A percentile compares a stretch with the other conserved stretches of the same genome.
Evolutionary conservation across 2,329 filamentous ascomycete genomes (phyloP).

Genomic region (Penicillium capsulatum): DNA sequence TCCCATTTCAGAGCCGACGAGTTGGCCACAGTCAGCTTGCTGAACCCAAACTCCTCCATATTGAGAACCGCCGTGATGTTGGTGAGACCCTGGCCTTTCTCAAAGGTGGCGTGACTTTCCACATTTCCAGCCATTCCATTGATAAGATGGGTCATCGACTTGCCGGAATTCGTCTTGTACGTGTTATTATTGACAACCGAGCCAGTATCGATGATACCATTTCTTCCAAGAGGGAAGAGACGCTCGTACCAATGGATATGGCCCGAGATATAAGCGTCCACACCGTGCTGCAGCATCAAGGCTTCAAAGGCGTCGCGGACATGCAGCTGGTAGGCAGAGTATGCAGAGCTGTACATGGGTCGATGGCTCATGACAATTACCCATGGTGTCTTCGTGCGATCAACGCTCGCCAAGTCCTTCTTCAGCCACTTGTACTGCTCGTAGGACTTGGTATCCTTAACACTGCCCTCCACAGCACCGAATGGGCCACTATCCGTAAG

Average conservation of each 20-base stretch:
- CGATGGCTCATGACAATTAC: conserved; percentile 49
- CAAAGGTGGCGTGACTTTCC: conserved; percentile 46
- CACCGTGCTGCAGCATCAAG: conserved; percentile 43
- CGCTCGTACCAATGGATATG: conserved; percentile 50
- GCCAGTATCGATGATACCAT: conserved; percentile 41
- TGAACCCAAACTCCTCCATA: conserved; percentile 48
- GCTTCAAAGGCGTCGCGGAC: conserved; percentile 47
- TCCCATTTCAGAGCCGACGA: conserved; percentile 43
- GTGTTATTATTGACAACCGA: conserved; percentile 48
- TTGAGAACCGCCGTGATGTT: conserved; percentile 47
- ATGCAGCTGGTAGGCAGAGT: conserved; percentile 44
- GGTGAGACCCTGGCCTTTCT: conserved; percentile 30
- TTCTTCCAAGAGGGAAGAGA: conserved; percentile 36
- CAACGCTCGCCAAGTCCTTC: conserved; percentile 44
- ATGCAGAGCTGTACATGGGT: conserved; percentile 48
- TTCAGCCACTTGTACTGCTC: conserved; percentile 41
- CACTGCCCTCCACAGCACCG: conserved; percentile 40
- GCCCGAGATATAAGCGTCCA: conserved; percentile 46
- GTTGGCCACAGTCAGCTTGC: conserved; percentile 44
- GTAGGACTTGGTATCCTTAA: conserved; percentile 43
- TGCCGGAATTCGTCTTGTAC: conserved; percentile 47
- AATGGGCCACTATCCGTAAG: conserved; percentile 51
- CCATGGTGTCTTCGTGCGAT: conserved; percentile 50
- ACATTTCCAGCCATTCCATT: conserved; percentile 55
- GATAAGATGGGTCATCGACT: conserved; percentile 49